A percentile compares a stretch with the other conserved stretches of the same genome.
Conservation (phyloP, 148 eudicot species). For the Talinum fruticosum region DNA sequence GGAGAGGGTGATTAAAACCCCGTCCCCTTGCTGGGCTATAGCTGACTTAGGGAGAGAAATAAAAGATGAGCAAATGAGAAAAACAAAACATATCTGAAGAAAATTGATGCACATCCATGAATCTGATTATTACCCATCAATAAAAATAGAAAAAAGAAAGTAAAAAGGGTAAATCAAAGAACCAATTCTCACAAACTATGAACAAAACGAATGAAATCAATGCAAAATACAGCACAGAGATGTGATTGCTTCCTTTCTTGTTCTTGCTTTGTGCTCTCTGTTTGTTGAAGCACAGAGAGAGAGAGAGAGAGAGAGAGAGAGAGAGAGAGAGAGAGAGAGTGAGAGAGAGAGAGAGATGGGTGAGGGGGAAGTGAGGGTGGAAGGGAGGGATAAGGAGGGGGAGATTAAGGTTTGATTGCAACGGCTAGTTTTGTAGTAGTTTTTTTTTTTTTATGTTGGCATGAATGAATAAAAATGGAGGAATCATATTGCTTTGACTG, state of each 20-base stretch:
- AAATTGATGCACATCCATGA: slow-evolving; percentile 11
- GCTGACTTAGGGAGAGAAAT: slow-evolving; percentile 20
- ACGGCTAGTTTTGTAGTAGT: slow-evolving; percentile 42
- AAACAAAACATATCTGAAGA: background rate
- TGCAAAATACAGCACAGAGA: background rate
- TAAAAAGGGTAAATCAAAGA: background rate
- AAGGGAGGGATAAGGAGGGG: slow-evolving; percentile 14
- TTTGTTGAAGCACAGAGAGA: background rate
- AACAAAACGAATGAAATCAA: background rate
- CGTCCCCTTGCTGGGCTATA: slow-evolving; percentile 40
- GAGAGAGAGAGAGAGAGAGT: slow-evolving; percentile 8
- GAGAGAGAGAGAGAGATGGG: slow-evolving; percentile 5
- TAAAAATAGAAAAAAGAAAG: slow-evolving; percentile 1
- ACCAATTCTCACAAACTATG: background rate
- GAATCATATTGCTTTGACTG: slow-evolving; percentile 11
- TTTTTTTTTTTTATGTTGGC: background rate
- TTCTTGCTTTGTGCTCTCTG: background rate
- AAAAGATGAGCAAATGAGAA: slow-evolving; percentile 20
- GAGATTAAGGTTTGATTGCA: slow-evolving; percentile 17
- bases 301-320: slow-evolving; percentile 13
- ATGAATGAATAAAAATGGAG: background rate
- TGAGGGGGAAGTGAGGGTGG: slow-evolving; percentile 13
- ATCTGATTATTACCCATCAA: slow-evolving; percentile 22
- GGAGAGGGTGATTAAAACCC: slow-evolving; percentile 34
- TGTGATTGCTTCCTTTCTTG: background rate